Conservation (phyloP, 192 early-diverging fungal genomes). For the Dimargaris cristalligena region DNA sequence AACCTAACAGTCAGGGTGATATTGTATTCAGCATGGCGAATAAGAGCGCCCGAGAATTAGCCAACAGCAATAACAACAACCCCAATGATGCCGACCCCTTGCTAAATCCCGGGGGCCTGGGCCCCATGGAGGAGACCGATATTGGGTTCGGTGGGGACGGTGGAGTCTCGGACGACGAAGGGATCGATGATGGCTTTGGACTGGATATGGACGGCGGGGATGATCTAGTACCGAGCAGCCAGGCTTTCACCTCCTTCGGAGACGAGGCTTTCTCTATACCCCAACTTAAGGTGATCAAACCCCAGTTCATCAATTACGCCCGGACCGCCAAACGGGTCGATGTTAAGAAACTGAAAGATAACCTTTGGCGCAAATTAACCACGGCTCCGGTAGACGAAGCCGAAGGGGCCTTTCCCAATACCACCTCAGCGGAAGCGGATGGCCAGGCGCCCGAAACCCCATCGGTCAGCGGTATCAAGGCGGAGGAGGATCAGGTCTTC, state of each 20-base stretch:
- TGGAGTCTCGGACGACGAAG: slow-evolving; percentile 13
- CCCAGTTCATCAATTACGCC: slow-evolving; percentile 61
- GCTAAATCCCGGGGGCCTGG: neutral
- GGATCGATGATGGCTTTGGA: slow-evolving; percentile 11
- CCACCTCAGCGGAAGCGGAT: slow-evolving; percentile 3
- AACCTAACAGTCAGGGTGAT: slow-evolving; percentile 1
- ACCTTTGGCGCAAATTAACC: slow-evolving; percentile 72
- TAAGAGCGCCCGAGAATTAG: neutral
- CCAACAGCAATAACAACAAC: neutral
- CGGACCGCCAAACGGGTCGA: slow-evolving; percentile 84
- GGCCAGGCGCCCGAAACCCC: slow-evolving; percentile 2
- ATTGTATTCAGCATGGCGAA: slow-evolving; percentile 1
- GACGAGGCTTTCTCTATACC: slow-evolving; percentile 31
- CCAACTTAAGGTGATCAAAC: slow-evolving; percentile 46
- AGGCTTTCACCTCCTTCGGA: slow-evolving; percentile 17
- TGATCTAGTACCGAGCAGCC: neutral
- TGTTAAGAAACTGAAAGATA: slow-evolving; percentile 90
- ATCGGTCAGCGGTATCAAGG: slow-evolving; percentile 5
- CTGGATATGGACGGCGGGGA: slow-evolving; percentile 16
- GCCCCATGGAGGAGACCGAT: neutral
- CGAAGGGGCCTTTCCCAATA: slow-evolving; percentile 11
- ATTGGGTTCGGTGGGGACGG: neutral
- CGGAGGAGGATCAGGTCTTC: neutral
- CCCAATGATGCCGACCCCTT: neutral
- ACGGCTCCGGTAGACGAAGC: neutral